Evolutionary conservation across 129 eudicot species (phyloP).

Genomic region (sunflower (Helianthus annuus)): HanXRQr2.0-SUNRISE NC_035436.2:153626187-153626686

Average conservation of each 20-base stretch:
- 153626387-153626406: background rate
- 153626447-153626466: conserved; percentile 37
- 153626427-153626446: background rate
- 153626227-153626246: too few species aligned
- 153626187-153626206: too few species aligned
- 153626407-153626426: background rate
- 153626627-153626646: conserved; percentile 60
- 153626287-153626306: too few species aligned
- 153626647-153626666: conserved; percentile 38
- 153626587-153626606: conserved; percentile 38
- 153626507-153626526: conserved; percentile 67
- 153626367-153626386: background rate
- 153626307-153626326: too few species aligned
- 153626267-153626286: too few species aligned
- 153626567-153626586: conserved; percentile 37
- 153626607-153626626: conserved; percentile 11
- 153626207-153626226: too few species aligned
- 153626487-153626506: conserved; percentile 40
- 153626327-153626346: background rate
- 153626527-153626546: background rate
- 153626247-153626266: too few species aligned
- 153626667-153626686: conserved; percentile 18
- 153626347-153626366: background rate
- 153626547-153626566: background rate
- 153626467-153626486: conserved; percentile 25